Evolutionary conservation across 192 early-diverging fungal genomes (phyloP), one percentile per base, ranked within the genome.

Genomic region (Coemansia sp.): DNA sequence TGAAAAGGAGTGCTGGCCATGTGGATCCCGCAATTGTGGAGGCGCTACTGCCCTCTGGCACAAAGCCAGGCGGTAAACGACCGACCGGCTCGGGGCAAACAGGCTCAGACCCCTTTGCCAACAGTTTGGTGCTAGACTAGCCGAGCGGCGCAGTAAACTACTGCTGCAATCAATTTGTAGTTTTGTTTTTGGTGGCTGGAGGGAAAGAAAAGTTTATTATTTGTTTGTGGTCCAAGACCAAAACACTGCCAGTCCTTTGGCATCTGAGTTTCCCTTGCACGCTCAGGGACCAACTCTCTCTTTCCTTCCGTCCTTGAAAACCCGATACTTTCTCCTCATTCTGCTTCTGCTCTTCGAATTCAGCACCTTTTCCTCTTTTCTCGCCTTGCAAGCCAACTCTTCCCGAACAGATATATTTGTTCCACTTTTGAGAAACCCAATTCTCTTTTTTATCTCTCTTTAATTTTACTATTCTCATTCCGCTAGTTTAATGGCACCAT

Each of bases 401-500:
- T 32, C 6, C 32, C 32, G 32, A 32, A 32, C 32, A 32, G 32
- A 32, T 32, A 32, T 32, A 32, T 32, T 32, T 7, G 32, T 32
- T 32, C 32, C 32, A 32, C 32, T 32, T 32, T 32, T 32, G 32
- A 32, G 32, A 32, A 32, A 32, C 0, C 32, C 32, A 43, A 43
- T 43, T 35, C 41, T 48, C 24, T 63, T 35, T 22, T n/a, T 69
- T 55, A 19, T 63, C 32, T 22, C 15, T 69, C 48, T 17, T 56
- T 57, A 43, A 22, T 41, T 39, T 59, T 3, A 50, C 57, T 52
- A 62, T 56, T 62, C 43, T 64, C 52, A 56, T 55, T 23, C 25
- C 39, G n/a, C 47, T 61, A 47, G 50, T 1, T 17, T 43, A 59
- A 79, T 79, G 77, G 64, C 77, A 38, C 77, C 77, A 70, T 80